These are phyloP conservation scores for Boletus bicolor DNA, from an alignment of 768 basidiomycete genomes.

Conservation along the genomic window DNA sequence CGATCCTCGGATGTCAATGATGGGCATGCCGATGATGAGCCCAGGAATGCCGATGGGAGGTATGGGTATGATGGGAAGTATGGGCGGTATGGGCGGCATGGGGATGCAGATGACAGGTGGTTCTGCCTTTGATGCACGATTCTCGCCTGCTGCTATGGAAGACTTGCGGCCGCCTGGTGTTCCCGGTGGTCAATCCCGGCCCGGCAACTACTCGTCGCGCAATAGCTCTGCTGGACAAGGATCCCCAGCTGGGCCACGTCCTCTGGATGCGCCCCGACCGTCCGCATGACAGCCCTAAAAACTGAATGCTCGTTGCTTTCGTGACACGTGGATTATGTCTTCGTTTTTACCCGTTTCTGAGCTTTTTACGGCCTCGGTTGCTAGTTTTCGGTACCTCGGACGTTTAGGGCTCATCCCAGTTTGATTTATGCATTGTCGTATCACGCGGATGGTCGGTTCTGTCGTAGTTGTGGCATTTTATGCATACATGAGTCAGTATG, in stretches of 20 bases:
- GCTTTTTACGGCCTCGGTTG: slow-evolving; percentile 10
- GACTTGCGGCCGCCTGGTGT: slow-evolving; percentile 30
- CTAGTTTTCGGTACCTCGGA: slow-evolving; percentile 15
- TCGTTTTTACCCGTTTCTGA: slow-evolving; percentile 3
- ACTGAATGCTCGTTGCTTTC: slow-evolving; percentile 9
- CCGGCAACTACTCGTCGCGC: slow-evolving; percentile 38
- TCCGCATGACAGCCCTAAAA: slow-evolving; percentile 27
- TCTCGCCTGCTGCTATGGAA: slow-evolving; percentile 38
- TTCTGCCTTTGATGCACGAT: slow-evolving; percentile 57
- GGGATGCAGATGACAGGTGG: slow-evolving; percentile 63
- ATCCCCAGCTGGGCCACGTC: slow-evolving; percentile 45
- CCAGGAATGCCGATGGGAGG: slow-evolving; percentile 34
- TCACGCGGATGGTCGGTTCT: neutral
- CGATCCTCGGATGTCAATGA: slow-evolving; percentile 83
- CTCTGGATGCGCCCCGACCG: slow-evolving; percentile 28
- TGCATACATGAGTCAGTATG: neutral
- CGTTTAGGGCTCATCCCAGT: slow-evolving; percentile 15
- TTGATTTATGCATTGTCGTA: slow-evolving; percentile 20
- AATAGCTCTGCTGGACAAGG: slow-evolving; percentile 52
- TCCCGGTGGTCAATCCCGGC: slow-evolving; percentile 26
- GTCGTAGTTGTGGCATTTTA: slow-evolving; percentile 12
- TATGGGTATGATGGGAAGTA: slow-evolving; percentile 40
- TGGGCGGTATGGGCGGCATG: slow-evolving; percentile 40
- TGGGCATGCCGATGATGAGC: slow-evolving; percentile 70
- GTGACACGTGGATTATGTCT: slow-evolving; percentile 10